phyloP scores from a whole-genome alignment of 768 basidiomycete genomes.

The Arthromyces matolae region DNA sequence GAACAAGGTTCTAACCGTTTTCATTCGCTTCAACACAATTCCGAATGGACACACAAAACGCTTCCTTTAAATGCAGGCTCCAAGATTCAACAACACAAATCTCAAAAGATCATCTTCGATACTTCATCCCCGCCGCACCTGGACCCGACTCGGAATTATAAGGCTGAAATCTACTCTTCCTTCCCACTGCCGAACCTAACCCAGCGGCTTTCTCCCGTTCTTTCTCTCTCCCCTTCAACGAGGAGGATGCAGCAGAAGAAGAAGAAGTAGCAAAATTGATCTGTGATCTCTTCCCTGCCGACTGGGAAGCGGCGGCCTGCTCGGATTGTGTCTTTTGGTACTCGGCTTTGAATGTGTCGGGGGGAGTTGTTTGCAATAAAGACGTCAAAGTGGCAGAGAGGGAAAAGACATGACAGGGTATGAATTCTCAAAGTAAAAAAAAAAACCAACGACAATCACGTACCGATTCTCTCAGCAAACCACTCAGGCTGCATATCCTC shows the following conservation, averaged over 20 bases:
- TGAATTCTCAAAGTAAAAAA: slow-evolving; percentile 15
- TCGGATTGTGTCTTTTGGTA: slow-evolving; percentile 63
- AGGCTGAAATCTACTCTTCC: slow-evolving; percentile 30
- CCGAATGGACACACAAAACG: no score
- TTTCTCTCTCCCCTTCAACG: slow-evolving; percentile 14
- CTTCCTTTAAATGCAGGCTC: no score
- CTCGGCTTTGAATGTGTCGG: slow-evolving; percentile 45
- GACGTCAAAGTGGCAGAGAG: slow-evolving; percentile 16
- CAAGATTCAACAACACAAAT: no score
- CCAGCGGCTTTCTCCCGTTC: slow-evolving; percentile 1
- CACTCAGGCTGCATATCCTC: slow-evolving; percentile 60
- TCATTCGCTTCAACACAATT: no score
- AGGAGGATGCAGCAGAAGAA: slow-evolving; percentile 9
- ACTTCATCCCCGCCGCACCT: no score
- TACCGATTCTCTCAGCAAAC: slow-evolving; percentile 78
- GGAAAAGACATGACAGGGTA: slow-evolving; percentile 21
- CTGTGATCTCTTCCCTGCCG: slow-evolving; percentile 51
- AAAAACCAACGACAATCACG: slow-evolving; percentile 27
- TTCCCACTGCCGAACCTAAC: slow-evolving; percentile 13
- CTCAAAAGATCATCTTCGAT: no score
- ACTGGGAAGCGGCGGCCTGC: slow-evolving; percentile 48
- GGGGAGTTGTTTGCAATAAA: no score
- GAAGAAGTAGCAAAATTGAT: slow-evolving; percentile 54
- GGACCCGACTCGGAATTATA: no score
- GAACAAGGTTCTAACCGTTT: no score